phyloP scores from a whole-genome alignment of 257 asterid species.

The Scutellaria baicalensis region DNA sequence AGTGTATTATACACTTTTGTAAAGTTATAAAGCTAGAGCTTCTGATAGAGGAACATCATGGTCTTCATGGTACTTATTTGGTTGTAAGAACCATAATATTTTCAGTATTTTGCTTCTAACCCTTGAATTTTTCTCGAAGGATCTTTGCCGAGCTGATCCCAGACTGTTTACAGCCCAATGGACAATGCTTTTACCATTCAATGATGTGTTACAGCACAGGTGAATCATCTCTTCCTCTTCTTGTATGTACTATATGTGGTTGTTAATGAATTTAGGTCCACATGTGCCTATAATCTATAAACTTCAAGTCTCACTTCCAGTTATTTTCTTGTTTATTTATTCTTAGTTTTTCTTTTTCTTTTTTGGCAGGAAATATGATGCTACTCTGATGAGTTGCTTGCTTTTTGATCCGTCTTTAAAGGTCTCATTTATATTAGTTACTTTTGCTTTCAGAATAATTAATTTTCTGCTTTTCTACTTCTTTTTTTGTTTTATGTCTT shows the following conservation, averaged over 20 bases:
- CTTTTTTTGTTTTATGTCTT: not conserved
- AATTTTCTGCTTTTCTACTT: not conserved
- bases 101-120: constrained; percentile 16
- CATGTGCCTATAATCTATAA: not conserved
- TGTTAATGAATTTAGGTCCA: not conserved
- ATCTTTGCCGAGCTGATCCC: constrained; percentile 90
- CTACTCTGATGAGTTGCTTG: constrained; percentile 83
- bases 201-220: constrained; percentile 84
- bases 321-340: not conserved
- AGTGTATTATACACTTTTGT: not conserved
- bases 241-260: not conserved
- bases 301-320: not conserved
- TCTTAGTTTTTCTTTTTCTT: constrained; percentile 1
- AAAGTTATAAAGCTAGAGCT: constrained; percentile 4
- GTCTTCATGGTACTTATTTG: not conserved
- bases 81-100: constrained; percentile 2
- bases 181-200: constrained; percentile 86
- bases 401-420: constrained; percentile 75
- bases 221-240: constrained; percentile 25
- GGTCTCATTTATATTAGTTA: constrained; percentile 37
- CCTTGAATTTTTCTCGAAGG: constrained; percentile 46
- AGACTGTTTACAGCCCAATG: constrained; percentile 76
- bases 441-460: not conserved
- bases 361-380: constrained; percentile 59
- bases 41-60: not conserved